Evolutionary conservation across 208 protist species (phyloP), one percentile per base, ranked within the genome.

Genomic region (Leishmania tropica): DNA sequence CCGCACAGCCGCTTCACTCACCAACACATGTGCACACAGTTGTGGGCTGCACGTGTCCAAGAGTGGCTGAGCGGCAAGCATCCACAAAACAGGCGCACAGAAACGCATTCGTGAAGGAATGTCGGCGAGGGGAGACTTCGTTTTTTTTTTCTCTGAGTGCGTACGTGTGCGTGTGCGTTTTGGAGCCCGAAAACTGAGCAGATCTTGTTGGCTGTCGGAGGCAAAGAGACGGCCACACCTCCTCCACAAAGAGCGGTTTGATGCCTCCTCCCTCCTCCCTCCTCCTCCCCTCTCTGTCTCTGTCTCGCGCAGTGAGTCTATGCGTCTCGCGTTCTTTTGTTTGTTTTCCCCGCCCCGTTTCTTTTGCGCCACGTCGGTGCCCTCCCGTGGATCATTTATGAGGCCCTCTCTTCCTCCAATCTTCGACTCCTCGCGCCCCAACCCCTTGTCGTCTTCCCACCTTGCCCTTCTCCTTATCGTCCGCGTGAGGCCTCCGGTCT

Each of bases 281-380:
- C 37, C 40, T 42, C 56, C 42, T 62, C 56, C 73, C 74, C 81
- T 15, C 85, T 83, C 40, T 28, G 87, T 92, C 77, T 88, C 88
- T 31, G 90, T 31, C 21, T 31, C 21, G 21, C 56, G 1, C 56
- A 21, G 21, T 62, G 24, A 21, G 28, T 10, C 5, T 62, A 10
- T 7, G 56, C 24, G 21, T 31, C 21, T 7, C 56, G 24, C 28
- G 17, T 11, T 31, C 19, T 8, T n/a, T 21, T 8, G 53, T 21
- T 58, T 13, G 65, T 31, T 71, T 15, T 10, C 42, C 4, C 42
- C 15, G 8, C 93, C 74, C 81, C 81, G 31, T 53, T 53, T 53
- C 15, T 7, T 53, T 53, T 53, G 13, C 48, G 48, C 2, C 48
- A 53, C 48, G 8, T 11, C 2, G 2, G 48, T 4, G 48, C 48